Evolutionary conservation across 139 green algal species (phyloP), one percentile per base, ranked within the genome.

Genomic region (Nannochloris sp.): DNA sequence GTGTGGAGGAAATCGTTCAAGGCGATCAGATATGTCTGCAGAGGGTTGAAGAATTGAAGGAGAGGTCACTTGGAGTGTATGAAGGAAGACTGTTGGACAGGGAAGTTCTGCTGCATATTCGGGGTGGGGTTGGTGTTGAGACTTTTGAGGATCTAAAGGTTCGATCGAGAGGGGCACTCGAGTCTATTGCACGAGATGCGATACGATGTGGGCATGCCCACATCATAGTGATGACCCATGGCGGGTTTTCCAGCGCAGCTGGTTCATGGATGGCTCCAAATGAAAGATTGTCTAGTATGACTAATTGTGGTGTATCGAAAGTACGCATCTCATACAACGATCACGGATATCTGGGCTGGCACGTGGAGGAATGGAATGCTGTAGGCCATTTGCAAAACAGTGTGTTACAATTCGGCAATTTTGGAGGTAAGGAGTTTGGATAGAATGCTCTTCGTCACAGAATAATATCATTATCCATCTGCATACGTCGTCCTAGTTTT

Each of bases 211-310:
- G 33, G 33, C 33, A 40, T 40, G 33, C 33, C 33, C 17, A 61
- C 13, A 10, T 74, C 26, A 33, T 74, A 30, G 60, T 74, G 8
- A 62, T 74, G 23, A 63, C 36, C 3, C 68, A 74, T 46, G 68
- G 68, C 6, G 68, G 68, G 13, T 62, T 69, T 30, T 31, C 61
- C 62, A 31, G 51, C 46, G 9, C 40, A 74, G 29, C 43, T 11
- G 26, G 36, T 30, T 20, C 30, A 2, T 46, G 46, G 12, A 46
- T 31, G 40, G 29, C 40, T 28, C 25, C 31, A 13, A 36, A 59
- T 2, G 67, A 49, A n/a, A 44, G 13, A 44, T 45, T 44, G 20
- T 11, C 16, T 23, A 28, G 46, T 53, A 20, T 28, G 46, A 16
- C 60, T 23, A 73, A 73, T 45, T 63, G 46, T 3, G 49, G 45